These are phyloP conservation scores for Diutina siamensis DNA, from an alignment of 1,139 yeast genomes.

Conservation along the genomic window DNA sequence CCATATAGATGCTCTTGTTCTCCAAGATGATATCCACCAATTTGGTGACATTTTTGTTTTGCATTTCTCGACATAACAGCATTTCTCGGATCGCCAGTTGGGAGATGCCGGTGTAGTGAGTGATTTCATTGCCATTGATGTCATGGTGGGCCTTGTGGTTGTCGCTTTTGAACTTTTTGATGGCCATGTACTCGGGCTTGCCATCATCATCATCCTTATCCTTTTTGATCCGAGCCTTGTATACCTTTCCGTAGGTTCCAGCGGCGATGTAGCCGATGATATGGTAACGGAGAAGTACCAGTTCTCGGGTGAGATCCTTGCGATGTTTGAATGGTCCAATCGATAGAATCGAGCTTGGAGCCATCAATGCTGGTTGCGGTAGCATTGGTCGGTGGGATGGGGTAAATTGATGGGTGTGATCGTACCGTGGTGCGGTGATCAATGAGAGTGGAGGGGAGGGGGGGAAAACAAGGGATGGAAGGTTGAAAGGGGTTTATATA, in stretches of 20 bases:
- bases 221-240: conserved; percentile 50
- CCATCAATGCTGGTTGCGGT: conserved; percentile 26
- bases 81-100: conserved; percentile 95
- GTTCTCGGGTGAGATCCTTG: conserved; percentile 55
- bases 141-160: conserved; percentile 45
- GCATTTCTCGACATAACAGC: conserved; percentile 85
- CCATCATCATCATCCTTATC: conserved; percentile 7
- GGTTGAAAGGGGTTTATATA: too few species aligned
- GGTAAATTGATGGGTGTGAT: too few species aligned
- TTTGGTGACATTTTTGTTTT: conserved; percentile 68
- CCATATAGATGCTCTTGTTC: conserved; percentile 85
- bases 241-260: conserved; percentile 96
- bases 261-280: conserved; percentile 95
- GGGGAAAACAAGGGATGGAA: too few species aligned
- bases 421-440: too few species aligned
- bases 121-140: conserved; percentile 57
- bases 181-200: conserved; percentile 46
- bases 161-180: conserved; percentile 90
- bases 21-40: conserved; percentile 81
- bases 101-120: conserved; percentile 89
- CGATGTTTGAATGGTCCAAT: conserved; percentile 65
- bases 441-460: too few species aligned
- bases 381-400: neutral
- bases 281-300: conserved; percentile 73
- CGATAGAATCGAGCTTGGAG: conserved; percentile 56